Base-by-base conservation (phyloP, 2,329 filamentous ascomycete species). In the Nigrospora osmanthi region DNA sequence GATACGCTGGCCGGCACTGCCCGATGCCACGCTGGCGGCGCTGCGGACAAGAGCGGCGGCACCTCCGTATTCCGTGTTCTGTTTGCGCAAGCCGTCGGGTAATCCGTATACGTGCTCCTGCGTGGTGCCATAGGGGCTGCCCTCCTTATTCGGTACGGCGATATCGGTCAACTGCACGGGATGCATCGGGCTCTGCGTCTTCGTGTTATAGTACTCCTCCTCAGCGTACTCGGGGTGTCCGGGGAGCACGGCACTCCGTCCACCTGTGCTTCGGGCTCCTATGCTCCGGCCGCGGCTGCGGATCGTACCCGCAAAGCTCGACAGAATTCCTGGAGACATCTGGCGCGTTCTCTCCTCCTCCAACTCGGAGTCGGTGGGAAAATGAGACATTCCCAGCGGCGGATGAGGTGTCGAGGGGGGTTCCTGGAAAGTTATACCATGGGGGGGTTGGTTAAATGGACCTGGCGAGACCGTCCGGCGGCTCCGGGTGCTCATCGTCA, bases 381-480 rank as follows among this genome's bases (percentile, higher is more conserved):
- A 87, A 33, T 80, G 81, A 0, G 89, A 87, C 87, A 95, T 94
- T 40, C 91, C 91, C 10, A 95, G 68, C 0, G 89, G 89, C 2
- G 86, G 87, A 58, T 93, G 87, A 0, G 54, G 64, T 6, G 59
- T 63, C 1, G 57, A 49, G 7, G 66, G 63, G 16, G 67, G 57
- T 33, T 40, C 39, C 10, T 34, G 38, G 34, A 48, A 48, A 15
- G 42, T 38, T 9, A 40, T 65, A 61, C 36, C 63, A 49, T 55
- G 56, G 44, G 33, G 40, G 40, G 63, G 52, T 49, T 65, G 47
- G 53, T 55, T 50, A 53, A 64, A 64, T 0, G 61, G 58, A 37
- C 51, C 59, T 10, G 60, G 58, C 35, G 63, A 60, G 11, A 62
- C 58, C 44, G 63, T 60, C n/a, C 61, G 49, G 49, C 61, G 63